phyloP scores from a whole-genome alignment of 257 asterid species.

The Ophiorrhiza pumila region DNA sequence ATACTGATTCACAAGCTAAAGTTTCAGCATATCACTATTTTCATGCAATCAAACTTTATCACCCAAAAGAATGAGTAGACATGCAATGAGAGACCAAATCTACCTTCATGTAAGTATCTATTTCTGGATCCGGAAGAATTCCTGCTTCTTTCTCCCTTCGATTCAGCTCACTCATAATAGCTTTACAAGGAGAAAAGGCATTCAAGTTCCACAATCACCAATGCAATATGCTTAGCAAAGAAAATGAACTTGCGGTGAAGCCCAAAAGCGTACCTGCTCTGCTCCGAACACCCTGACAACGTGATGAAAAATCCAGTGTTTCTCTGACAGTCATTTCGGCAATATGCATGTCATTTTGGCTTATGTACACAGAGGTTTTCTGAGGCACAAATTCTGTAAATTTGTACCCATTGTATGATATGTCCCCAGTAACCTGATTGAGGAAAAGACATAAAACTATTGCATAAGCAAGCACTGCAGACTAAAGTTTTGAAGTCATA shows the following conservation, averaged over 20 bases:
- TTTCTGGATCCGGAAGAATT: constrained; percentile 61
- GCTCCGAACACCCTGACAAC: constrained; percentile 31
- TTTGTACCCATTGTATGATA: background rate
- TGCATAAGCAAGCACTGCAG: background rate
- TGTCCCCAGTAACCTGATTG: background rate
- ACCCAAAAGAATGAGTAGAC: background rate
- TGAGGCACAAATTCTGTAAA: background rate
- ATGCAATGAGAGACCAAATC: background rate
- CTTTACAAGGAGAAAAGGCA: constrained; percentile 26
- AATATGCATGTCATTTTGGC: constrained; percentile 26
- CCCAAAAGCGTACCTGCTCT: background rate
- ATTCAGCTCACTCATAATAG: constrained; percentile 53
- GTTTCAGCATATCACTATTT: background rate
- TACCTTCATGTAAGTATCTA: constrained; percentile 74
- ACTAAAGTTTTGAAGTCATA: background rate
- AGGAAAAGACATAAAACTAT: background rate
- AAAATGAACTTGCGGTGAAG: background rate
- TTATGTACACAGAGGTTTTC: constrained; percentile 23
- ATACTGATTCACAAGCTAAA: background rate
- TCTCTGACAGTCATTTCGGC: constrained; percentile 33
- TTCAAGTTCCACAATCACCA: constrained; percentile 12
- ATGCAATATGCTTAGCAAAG: background rate
- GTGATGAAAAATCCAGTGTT: constrained; percentile 28
- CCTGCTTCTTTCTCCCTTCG: constrained; percentile 60
- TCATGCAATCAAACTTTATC: background rate